Conservation (phyloP, 2,329 filamentous ascomycete genomes). For the Cyclaneusma minus region DNA sequence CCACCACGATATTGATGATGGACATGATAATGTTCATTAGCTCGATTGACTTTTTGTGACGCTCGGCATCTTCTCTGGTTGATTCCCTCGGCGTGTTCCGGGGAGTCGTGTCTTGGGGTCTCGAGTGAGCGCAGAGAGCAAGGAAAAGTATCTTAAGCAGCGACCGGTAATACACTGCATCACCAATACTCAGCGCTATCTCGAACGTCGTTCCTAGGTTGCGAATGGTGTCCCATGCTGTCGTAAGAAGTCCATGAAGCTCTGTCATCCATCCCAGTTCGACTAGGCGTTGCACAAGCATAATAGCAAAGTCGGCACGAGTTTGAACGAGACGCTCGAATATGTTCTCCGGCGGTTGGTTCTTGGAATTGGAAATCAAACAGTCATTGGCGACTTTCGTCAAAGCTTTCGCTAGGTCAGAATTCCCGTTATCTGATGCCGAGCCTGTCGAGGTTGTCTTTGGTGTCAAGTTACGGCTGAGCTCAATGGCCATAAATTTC, state of each 20-base stretch:
- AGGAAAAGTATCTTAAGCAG: conserved; percentile 78
- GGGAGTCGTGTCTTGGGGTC: no score
- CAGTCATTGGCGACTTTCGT: conserved; percentile 63
- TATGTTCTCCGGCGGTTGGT: conserved; percentile 61
- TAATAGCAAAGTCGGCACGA: conserved; percentile 67
- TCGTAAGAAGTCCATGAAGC: conserved; percentile 35
- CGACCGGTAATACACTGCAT: conserved; percentile 62
- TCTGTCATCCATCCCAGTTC: conserved; percentile 33
- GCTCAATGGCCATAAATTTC: conserved; percentile 74
- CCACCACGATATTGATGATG: conserved; percentile 65
- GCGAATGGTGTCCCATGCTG: conserved; percentile 45
- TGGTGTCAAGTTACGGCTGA: conserved; percentile 48
- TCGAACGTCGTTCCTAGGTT: conserved; percentile 41
- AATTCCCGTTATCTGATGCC: no score
- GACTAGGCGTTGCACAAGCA: conserved; percentile 66
- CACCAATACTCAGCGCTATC: conserved; percentile 35
- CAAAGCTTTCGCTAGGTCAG: conserved; percentile 11
- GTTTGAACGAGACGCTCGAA: conserved; percentile 64
- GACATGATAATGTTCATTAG: conserved; percentile 55
- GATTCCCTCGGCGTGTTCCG: conserved; percentile 18
- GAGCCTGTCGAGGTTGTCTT: conserved; percentile 30
- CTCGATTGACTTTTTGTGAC: conserved; percentile 23
- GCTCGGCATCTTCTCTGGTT: conserved; percentile 20
- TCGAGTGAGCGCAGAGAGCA: conserved; percentile 49
- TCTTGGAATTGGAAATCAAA: conserved; percentile 59